Percentiles rank a stretch among this genome's conserved stretches.
Evolutionary conservation across 352 stramenopile genomes (phyloP).

Genomic region (Pythium vanterpoolii): DNA sequence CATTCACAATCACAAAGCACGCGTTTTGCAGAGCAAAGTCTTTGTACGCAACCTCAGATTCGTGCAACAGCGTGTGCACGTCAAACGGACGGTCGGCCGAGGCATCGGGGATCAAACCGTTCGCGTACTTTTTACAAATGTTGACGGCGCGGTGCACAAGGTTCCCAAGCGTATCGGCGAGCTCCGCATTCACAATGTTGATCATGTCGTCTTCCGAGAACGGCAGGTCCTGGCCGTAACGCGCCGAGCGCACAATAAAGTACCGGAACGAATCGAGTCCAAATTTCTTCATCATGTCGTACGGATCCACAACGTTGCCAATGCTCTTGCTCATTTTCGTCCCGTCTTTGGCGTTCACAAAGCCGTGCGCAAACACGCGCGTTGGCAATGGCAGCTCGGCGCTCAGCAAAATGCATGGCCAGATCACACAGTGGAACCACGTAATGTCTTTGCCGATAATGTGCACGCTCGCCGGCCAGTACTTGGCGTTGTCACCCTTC

Average conservation of each 20-base stretch:
- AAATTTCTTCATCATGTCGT: slow-evolving; percentile 94
- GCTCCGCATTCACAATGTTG: slow-evolving; percentile 97
- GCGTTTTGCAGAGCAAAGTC: slow-evolving; percentile 91
- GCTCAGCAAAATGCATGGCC: slow-evolving; percentile 99
- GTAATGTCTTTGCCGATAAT: slow-evolving; percentile 99
- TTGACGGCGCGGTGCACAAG: slow-evolving; percentile 96
- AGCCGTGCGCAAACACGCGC: slow-evolving; percentile 96
- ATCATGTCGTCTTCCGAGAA: slow-evolving; percentile 92
- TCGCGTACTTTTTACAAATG: slow-evolving; percentile 95
- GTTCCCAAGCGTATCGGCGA: slow-evolving; percentile 92
- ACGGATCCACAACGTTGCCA: slow-evolving; percentile 97
- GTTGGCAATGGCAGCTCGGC: slow-evolving; percentile 92
- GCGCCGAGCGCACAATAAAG: slow-evolving; percentile 87
- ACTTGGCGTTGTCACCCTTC: slow-evolving; percentile 66
- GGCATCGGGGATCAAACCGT: slow-evolving; percentile 70
- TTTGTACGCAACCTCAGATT: slow-evolving; percentile 90
- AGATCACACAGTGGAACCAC: slow-evolving; percentile 99
- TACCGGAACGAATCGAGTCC: slow-evolving; percentile 96
- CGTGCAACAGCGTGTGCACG: slow-evolving; percentile 74
- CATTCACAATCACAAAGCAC: slow-evolving; percentile 88
- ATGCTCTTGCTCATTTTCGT: slow-evolving; percentile 99
- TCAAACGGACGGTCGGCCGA: slow-evolving; percentile 78
- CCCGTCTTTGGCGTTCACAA: slow-evolving; percentile 97
- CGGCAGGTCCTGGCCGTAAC: slow-evolving; percentile 96
- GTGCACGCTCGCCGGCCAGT: slow-evolving; percentile 82